Evolutionary conservation across 306 rosid species (phyloP), one percentile per base, ranked within the genome.

Genomic region (Cicer arietinum): DNA sequence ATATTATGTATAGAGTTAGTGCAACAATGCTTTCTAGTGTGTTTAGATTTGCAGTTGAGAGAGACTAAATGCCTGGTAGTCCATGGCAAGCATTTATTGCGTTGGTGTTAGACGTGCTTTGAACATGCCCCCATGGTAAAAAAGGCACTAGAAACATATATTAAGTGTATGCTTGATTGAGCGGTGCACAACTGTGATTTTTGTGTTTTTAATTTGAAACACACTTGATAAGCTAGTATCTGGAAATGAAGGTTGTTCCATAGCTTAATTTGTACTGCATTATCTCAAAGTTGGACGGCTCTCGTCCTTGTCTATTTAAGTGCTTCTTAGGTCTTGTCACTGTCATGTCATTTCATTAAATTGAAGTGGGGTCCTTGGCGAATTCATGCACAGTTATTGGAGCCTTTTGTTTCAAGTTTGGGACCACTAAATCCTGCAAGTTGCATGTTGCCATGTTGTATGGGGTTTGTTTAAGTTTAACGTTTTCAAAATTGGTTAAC

Each of bases 201-300:
- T 30, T 30, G 37, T 30, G 6, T 30, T 30, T 30, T 30, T 30
- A 30, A 30, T 30, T 30, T 30, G 6, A 30, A 30, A 30, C 37
- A 30, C 37, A 35, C 42, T 8, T 58, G 40, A 10, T 58, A 22
- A 5, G 40, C 42, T 25, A 6, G 41, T 58, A 58, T 52, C 16
- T 25, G 14, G 64, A 4, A 14, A 25, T 58, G 9, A 30, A 5
- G 42, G 42, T 30, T 58, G 40, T 58, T 58, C 42, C 8, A 58
- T 30, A 11, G 64, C 42, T 58, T 11, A 25, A 8, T 58, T 58
- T 58, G 42, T 16, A 58, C 17, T 25, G 42, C 8, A 58, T 25
- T 58, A 58, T 58, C 64, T 11, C 64, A 58, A 58, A 58, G 3
- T 58, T 58, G 64, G 42, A 58, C 64, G 64, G 64, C 8, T 58